These are phyloP conservation scores for Calamus simplicifolius DNA, from an alignment of 176 grass and related monocot species.

Conservation along the genomic window DNA sequence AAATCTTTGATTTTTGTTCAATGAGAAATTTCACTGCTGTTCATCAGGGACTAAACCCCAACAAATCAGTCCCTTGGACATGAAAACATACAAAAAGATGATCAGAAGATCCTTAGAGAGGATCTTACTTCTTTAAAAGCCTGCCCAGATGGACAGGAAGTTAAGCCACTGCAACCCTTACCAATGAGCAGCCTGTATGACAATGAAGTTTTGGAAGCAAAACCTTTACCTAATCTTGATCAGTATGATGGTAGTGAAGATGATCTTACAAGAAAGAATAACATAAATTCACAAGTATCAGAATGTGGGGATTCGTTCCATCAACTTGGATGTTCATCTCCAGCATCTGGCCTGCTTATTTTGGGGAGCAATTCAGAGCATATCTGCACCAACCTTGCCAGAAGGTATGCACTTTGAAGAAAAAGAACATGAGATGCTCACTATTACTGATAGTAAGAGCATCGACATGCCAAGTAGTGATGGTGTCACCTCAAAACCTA, in stretches of 20 bases:
- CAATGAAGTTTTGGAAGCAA: constrained; percentile 31
- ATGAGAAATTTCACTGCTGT: too few relatives aligned
- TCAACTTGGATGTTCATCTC: constrained; percentile 34
- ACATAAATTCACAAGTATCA: constrained; percentile 19
- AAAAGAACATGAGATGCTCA: constrained; percentile 15
- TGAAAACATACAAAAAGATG: constrained; percentile 26
- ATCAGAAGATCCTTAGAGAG: constrained; percentile 16
- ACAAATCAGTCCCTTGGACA: constrained; percentile 40
- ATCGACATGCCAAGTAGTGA: constrained; percentile 26
- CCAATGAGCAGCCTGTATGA: constrained; percentile 26
- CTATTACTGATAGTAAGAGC: constrained; percentile 29
- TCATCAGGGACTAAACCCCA: too few relatives aligned
- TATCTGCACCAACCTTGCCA: constrained; percentile 18
- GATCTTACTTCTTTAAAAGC: constrained; percentile 34
- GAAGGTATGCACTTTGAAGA: constrained; percentile 18
- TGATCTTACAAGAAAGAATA: constrained; percentile 22
- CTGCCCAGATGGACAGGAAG: constrained; percentile 33
- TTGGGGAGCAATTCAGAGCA: constrained; percentile 27
- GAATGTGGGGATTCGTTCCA: constrained; percentile 7
- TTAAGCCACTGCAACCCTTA: constrained; percentile 34
- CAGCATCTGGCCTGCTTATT: constrained; percentile 28
- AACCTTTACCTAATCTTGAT: constrained; percentile 24
- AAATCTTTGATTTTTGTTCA: too few relatives aligned
- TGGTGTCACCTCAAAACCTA: constrained; percentile 24
- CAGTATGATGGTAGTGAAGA: constrained; percentile 22